Percentiles rank a stretch among this genome's conserved stretches.
phyloP scores from a whole-genome alignment of 768 basidiomycete genomes.

The Hemileccinum impolitum region DNA sequence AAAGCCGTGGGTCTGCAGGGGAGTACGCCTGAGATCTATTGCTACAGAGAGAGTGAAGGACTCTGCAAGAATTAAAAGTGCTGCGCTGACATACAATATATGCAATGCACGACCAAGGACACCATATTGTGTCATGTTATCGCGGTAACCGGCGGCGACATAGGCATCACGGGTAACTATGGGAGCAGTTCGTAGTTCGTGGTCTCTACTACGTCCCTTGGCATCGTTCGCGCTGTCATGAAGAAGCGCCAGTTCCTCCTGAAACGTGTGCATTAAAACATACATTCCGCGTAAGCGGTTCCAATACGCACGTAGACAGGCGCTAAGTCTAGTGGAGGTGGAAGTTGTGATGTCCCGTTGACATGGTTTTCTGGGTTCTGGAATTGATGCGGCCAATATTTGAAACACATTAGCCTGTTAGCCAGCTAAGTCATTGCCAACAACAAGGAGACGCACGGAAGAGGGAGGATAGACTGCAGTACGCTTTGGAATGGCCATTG shows the following conservation, averaged over 20 bases:
- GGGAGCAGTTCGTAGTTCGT: slow-evolving; percentile 44
- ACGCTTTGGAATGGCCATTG: slow-evolving; percentile 17
- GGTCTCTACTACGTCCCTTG: slow-evolving; percentile 28
- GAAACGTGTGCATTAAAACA: background rate
- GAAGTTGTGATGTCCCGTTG: slow-evolving; percentile 7
- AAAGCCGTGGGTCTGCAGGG: slow-evolving; percentile 50
- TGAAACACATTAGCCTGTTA: background rate
- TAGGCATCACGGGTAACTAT: slow-evolving; percentile 52
- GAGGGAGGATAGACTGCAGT: background rate
- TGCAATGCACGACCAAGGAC: slow-evolving; percentile 51
- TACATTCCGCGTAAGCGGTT: background rate
- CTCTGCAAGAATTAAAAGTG: background rate
- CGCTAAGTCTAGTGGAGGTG: slow-evolving; percentile 4
- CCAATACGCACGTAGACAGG: slow-evolving; percentile 22
- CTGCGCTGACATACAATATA: slow-evolving; percentile 38
- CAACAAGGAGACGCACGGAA: slow-evolving; percentile 9
- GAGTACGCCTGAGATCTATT: slow-evolving; percentile 29
- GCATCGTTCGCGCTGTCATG: slow-evolving; percentile 20
- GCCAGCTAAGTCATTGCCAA: background rate
- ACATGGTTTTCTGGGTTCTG: slow-evolving; percentile 6
- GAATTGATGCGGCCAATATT: background rate
- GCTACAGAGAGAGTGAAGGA: slow-evolving; percentile 19
- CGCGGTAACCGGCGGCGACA: slow-evolving; percentile 29
- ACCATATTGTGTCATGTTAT: slow-evolving; percentile 54
- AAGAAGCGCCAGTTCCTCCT: slow-evolving; percentile 34